phyloP scores from a whole-genome alignment of 2,329 filamentous ascomycete species.

The Colletotrichum costaricense region DNA sequence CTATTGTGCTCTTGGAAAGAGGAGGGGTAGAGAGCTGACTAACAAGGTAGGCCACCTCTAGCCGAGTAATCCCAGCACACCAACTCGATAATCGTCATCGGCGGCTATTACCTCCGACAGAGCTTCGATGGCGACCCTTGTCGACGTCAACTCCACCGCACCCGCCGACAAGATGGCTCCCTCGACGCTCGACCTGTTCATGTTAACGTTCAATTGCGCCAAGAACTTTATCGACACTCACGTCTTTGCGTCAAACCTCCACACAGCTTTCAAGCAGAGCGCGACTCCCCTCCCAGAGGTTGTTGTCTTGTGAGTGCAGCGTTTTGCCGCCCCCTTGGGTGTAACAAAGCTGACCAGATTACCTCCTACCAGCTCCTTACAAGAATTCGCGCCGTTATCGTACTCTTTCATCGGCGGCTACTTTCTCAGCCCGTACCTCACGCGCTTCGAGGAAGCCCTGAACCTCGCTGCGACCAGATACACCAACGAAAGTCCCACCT shows the following conservation, averaged over 20 bases:
- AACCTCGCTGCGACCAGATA: constrained; percentile 70
- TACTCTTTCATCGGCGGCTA: constrained; percentile 88
- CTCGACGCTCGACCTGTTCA: constrained; percentile 74
- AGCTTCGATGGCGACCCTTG: constrained; percentile 22
- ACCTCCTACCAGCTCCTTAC: constrained; percentile 72
- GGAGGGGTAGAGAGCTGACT: constrained; percentile 5
- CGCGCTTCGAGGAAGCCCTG: constrained; percentile 77
- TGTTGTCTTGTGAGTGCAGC: constrained; percentile 64
- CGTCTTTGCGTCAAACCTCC: constrained; percentile 78
- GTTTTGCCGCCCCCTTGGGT: neutral
- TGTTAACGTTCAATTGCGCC: constrained; percentile 92
- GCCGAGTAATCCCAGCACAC: neutral
- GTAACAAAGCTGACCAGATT: neutral
- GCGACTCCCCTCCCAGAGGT: constrained; percentile 61
- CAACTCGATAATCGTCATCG: constrained; percentile 19
- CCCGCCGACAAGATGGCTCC: constrained; percentile 46
- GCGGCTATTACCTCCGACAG: constrained; percentile 29
- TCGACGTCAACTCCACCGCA: constrained; percentile 30
- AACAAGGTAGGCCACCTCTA: neutral
- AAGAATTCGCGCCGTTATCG: constrained; percentile 89
- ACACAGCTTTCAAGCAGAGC: constrained; percentile 65
- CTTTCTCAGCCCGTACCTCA: constrained; percentile 80
- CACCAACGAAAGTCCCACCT: constrained; percentile 29
- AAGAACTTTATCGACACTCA: constrained; percentile 76
- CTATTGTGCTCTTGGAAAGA: neutral